Percentiles rank a stretch among this genome's conserved stretches.
These are phyloP conservation scores for Cyberlindnera maritima DNA, from an alignment of 805 yeast genomes.

Conservation along the genomic window DNA sequence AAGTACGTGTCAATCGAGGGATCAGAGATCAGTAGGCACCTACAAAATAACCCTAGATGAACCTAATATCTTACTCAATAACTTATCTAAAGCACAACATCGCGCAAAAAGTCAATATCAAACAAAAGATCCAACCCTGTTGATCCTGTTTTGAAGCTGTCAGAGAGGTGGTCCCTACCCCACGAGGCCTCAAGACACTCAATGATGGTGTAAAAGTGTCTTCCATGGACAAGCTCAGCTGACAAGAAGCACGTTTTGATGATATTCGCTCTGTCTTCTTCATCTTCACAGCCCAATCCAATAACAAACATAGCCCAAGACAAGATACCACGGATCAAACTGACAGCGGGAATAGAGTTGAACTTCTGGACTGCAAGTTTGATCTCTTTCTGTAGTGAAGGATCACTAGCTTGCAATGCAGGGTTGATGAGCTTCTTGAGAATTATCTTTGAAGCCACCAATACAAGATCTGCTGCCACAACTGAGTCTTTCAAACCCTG, in stretches of 20 bases:
- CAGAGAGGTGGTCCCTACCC: constrained; percentile 7
- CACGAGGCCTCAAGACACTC: constrained; percentile 10
- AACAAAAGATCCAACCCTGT: constrained; percentile 8
- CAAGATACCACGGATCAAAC: constrained; percentile 13
- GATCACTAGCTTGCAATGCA: constrained; percentile 4
- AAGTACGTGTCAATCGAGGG: no score
- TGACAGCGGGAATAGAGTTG: constrained; percentile 4
- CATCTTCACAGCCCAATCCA: constrained; percentile 7
- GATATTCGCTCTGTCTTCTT: constrained; percentile 4
- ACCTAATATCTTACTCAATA: no score
- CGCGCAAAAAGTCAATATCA: background rate
- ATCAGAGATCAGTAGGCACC: no score
- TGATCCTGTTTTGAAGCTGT: background rate
- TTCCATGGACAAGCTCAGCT: constrained; percentile 13
- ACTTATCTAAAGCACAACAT: background rate
- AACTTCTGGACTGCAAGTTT: constrained; percentile 5
- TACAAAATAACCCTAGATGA: no score
- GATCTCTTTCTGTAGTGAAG: constrained; percentile 15
- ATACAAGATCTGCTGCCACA: constrained; percentile 19
- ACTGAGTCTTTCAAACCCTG: constrained; percentile 19
- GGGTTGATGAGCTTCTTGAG: constrained; percentile 17
- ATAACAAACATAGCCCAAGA: constrained; percentile 10
- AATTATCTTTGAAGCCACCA: constrained; percentile 19
- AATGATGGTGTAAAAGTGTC: constrained; percentile 8
- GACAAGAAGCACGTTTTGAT: constrained; percentile 4